These are phyloP conservation scores for Sinapis alba DNA, from an alignment of 441 rosid species.

Conservation along the genomic window DNA sequence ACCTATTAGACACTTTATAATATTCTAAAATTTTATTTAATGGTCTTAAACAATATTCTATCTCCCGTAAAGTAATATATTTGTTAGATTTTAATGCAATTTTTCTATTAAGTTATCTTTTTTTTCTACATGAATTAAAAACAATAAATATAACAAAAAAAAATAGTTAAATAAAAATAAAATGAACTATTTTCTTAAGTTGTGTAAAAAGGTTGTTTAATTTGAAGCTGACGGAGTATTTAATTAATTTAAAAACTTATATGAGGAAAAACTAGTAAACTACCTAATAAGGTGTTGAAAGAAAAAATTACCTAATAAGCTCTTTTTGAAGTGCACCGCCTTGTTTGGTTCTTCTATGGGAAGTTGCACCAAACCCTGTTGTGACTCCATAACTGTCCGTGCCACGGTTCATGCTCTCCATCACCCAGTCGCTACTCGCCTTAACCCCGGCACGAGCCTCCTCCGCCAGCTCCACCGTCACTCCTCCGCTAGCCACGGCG, in stretches of 20 bases:
- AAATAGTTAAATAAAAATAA: too few species aligned
- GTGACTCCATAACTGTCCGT: constrained; percentile 64
- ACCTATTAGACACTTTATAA: background rate
- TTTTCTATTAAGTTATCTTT: too few species aligned
- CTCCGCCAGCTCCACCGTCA: constrained; percentile 52
- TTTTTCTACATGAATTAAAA: too few species aligned
- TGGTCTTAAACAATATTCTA: too few species aligned
- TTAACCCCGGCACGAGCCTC: constrained; percentile 49
- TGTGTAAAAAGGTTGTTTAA: too few species aligned
- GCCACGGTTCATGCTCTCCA: constrained; percentile 54
- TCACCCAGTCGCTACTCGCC: constrained; percentile 65
- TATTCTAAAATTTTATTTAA: too few species aligned
- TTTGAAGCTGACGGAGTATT: too few species aligned
- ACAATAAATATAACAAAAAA: too few species aligned
- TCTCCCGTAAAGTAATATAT: too few species aligned
- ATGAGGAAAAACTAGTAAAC: background rate
- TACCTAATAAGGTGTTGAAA: background rate
- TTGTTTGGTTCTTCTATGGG: constrained; percentile 60
- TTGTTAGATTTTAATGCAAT: too few species aligned
- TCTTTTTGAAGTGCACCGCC: constrained; percentile 61
- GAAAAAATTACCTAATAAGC: constrained; percentile 51
- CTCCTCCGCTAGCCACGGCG: constrained; percentile 46
- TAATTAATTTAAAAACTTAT: background rate
- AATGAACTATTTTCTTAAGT: too few species aligned
- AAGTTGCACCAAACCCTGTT: constrained; percentile 69